A percentile compares a stretch with the other conserved stretches of the same genome.
Conservation (phyloP, 169 alveolate species). For the Plasmodium gaboni region DNA sequence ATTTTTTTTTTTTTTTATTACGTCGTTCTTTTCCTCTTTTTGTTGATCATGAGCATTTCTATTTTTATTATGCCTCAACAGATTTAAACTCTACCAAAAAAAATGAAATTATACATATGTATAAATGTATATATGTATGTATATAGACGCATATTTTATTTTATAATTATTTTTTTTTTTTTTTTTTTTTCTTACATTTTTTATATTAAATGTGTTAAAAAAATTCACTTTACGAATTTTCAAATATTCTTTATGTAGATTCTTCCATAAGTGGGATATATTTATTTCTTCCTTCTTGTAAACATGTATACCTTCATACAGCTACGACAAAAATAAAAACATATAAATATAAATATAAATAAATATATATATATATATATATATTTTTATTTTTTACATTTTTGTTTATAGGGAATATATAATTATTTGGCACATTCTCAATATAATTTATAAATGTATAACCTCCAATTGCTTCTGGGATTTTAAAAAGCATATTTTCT, state of each 20-base stretch:
- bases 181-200: constrained; percentile 18
- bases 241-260: constrained; percentile 24
- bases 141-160: no score
- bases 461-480: constrained; percentile 63
- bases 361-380: neutral
- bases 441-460: constrained; percentile 61
- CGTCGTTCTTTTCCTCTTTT: constrained; percentile 13
- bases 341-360: neutral
- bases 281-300: constrained; percentile 60
- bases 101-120: neutral
- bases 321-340: neutral
- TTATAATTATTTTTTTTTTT: neutral
- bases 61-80: neutral
- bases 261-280: constrained; percentile 28
- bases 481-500: constrained; percentile 36
- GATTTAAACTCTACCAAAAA: constrained; percentile 32
- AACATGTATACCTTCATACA: constrained; percentile 63
- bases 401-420: constrained; percentile 54
- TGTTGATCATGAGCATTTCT: neutral
- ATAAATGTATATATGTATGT: neutral
- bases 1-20: neutral
- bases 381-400: constrained; percentile 22
- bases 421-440: constrained; percentile 49
- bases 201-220: constrained; percentile 57
- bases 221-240: constrained; percentile 25